Conservation (phyloP, 331 rosid species). For the Telfairia occidentalis region DNA sequence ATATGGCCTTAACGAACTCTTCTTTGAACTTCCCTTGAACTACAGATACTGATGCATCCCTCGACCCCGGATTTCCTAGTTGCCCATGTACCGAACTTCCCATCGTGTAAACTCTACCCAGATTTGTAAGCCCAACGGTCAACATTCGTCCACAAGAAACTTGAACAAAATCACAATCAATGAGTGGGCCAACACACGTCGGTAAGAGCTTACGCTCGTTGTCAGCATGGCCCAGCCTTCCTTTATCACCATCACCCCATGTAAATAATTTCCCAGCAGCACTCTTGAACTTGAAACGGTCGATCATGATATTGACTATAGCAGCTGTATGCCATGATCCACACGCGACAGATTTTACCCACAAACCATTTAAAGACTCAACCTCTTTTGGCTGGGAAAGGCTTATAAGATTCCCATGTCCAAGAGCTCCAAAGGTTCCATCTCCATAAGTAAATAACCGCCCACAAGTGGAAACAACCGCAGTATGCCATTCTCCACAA, state of each 20-base stretch:
- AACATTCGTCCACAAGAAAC: constrained; percentile 75
- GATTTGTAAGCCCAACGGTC: constrained; percentile 59
- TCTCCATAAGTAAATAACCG: constrained; percentile 70
- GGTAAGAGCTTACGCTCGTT: constrained; percentile 55
- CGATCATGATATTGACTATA: constrained; percentile 41
- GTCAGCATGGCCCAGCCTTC: constrained; percentile 60
- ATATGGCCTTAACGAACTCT: constrained; percentile 56
- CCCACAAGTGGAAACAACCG: constrained; percentile 56
- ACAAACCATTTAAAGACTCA: constrained; percentile 46
- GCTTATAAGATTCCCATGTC: constrained; percentile 53
- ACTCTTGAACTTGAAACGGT: constrained; percentile 31
- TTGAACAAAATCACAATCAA: constrained; percentile 65
- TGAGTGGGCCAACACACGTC: constrained; percentile 55
- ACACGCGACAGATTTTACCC: constrained; percentile 68
- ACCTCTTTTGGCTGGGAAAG: constrained; percentile 64
- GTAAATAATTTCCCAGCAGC: constrained; percentile 59
- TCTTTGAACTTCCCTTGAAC: constrained; percentile 68
- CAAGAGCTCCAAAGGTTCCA: constrained; percentile 87
- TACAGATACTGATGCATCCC: constrained; percentile 34
- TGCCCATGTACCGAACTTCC: constrained; percentile 66
- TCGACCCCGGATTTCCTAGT: constrained; percentile 55
- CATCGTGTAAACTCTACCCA: constrained; percentile 60
- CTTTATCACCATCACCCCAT: constrained; percentile 84
- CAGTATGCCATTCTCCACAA: constrained; percentile 92
- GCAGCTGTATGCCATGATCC: constrained; percentile 94